Base-by-base conservation (phyloP, 345 rosid species). In the Pugionium dolabratum region DNA sequence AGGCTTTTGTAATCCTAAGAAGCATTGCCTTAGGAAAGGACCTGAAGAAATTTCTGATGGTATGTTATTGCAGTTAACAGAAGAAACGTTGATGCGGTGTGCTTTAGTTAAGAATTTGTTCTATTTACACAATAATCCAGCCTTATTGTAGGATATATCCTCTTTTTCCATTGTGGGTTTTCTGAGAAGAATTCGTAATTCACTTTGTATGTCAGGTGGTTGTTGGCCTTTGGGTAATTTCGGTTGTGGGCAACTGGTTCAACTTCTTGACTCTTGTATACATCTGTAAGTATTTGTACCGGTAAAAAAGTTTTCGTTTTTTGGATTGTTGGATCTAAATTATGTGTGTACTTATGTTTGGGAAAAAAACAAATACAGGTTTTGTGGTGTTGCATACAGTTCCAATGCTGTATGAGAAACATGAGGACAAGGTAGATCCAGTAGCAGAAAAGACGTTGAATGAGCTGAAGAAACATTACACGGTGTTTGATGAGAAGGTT, bases 261-360 rank as follows among this genome's bases (percentile, higher is more conserved):
- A 82, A 84, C 67, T 90, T 90, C 83, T 76, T 90, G 87, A 88
- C 95, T 60, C 69, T 90, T 78, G 75, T 88, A 47, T 88, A 88
- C 80, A 82, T 82, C 39, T 57, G 74, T 62, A 70, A 53, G 74
- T 61, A 7, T 6, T 53, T 34, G 4, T 5, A 51, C 27, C 25
- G 6, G 11, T 34, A 4, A 47, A 36, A 25, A 1, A 29, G 29
- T 3, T 42, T 35, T 35, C 5, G 0, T 10, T 10, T 35, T 30
- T 7, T 40, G 1, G 27, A 30, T 54, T 36, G 62, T 36, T 44
- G 49, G 54, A 9, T 18, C 41, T 70, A 35, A 52, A 43, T 2
- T 4, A 3, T 58, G 28, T 37, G 5, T 5, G 53, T n/a, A 33
- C n/a, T n/a, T 49, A 18, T 18, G 18, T 18, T 18, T 18, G 33